Evolutionary conservation across 345 rosid species (phyloP).

Genomic region (Raphanus sativus): DNA sequence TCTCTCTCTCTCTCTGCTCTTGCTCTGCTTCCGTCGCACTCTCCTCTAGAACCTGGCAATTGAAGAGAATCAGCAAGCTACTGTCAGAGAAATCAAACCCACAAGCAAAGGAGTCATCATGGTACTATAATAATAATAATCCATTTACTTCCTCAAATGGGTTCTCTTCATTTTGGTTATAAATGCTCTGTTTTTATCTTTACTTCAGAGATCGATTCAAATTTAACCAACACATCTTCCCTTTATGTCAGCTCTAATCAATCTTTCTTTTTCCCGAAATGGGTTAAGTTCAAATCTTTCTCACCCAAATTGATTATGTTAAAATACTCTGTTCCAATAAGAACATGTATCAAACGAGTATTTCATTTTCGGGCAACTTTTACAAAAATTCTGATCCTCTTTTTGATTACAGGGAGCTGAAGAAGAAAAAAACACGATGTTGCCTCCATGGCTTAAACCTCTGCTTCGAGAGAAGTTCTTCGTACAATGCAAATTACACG

Average conservation of each 20-base stretch:
- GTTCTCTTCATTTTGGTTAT: slow-evolving; percentile 9
- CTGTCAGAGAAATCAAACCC: slow-evolving; percentile 48
- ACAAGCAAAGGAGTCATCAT: slow-evolving; percentile 36
- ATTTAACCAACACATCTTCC: not conserved
- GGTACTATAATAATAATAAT: slow-evolving; percentile 1
- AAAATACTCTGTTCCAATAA: not conserved
- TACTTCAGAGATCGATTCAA: slow-evolving; percentile 18
- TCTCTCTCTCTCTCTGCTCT: slow-evolving; percentile 11
- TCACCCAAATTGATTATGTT: not conserved
- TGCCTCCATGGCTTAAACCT: slow-evolving; percentile 89
- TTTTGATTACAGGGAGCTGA: slow-evolving; percentile 52
- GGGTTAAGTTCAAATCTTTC: slow-evolving; percentile 8
- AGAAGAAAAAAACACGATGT: slow-evolving; percentile 57
- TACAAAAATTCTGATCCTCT: not conserved
- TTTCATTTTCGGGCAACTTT: not conserved
- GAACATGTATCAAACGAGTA: not conserved
- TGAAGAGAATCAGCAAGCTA: slow-evolving; percentile 46
- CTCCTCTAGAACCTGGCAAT: slow-evolving; percentile 58
- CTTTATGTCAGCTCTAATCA: not conserved
- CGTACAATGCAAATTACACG: slow-evolving; percentile 84
- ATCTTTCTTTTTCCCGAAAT: not conserved
- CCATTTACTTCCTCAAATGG: not conserved
- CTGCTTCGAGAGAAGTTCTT: slow-evolving; percentile 72
- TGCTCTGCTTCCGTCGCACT: not conserved
- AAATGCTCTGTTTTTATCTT: slow-evolving; percentile 29